Evolutionary conservation across 2,329 filamentous ascomycete genomes (phyloP).

Genomic region (Colletotrichum godetiae): DNA sequence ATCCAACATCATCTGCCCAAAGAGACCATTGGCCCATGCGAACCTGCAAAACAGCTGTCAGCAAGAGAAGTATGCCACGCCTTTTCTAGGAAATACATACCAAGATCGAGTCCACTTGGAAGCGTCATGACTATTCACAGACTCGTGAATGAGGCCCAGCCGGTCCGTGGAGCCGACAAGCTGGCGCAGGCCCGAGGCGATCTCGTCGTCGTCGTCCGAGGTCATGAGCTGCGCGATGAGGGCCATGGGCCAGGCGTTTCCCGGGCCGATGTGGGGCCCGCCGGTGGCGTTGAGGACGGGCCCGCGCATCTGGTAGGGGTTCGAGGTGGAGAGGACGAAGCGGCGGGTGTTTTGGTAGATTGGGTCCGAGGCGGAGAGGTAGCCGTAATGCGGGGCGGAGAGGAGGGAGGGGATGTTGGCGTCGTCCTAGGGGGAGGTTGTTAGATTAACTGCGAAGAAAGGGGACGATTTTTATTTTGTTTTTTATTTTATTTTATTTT

Average conservation of each 20-base stretch:
- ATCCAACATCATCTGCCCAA: conserved; percentile 84
- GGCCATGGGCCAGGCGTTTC: conserved; percentile 90
- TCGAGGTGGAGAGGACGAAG: conserved; percentile 77
- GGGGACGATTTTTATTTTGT: too few relatives aligned
- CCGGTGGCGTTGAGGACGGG: conserved; percentile 63
- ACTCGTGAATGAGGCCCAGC: conserved; percentile 86
- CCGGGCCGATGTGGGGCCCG: conserved; percentile 66
- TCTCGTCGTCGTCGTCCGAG: conserved; percentile 79
- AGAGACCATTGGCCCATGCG: conserved; percentile 90
- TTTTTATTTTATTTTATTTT: too few relatives aligned
- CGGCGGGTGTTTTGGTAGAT: conserved; percentile 80
- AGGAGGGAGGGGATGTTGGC: conserved; percentile 73
- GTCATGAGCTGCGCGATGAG: conserved; percentile 85
- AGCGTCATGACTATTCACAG: conserved; percentile 73
- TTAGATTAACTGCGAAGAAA: neutral
- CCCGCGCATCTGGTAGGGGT: conserved; percentile 76
- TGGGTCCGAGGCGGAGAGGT: conserved; percentile 65
- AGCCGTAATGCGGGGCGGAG: conserved; percentile 70
- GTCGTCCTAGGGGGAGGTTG: conserved; percentile 58
- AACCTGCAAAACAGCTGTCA: conserved; percentile 68
- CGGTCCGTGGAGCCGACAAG: conserved; percentile 76
- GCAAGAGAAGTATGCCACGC: neutral
- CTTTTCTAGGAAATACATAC: conserved; percentile 42
- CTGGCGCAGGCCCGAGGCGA: conserved; percentile 70
- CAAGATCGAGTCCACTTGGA: conserved; percentile 56